Evolutionary conservation across 1,284 basidiomycete species (phyloP).

Genomic region (Cryptococcus sp.): DNA sequence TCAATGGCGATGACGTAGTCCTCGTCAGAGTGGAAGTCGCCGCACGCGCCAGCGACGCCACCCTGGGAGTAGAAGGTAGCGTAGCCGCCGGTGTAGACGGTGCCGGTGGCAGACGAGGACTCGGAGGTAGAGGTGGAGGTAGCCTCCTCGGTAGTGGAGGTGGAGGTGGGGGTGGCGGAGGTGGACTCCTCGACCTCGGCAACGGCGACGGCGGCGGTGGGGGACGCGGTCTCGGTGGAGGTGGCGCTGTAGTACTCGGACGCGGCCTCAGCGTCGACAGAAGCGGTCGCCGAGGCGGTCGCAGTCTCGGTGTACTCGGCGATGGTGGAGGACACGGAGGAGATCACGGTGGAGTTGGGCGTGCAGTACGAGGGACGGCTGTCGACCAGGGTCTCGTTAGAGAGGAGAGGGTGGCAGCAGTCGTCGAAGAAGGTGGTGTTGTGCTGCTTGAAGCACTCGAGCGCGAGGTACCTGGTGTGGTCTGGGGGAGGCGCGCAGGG

Average conservation of each 20-base stretch:
- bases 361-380: constrained; percentile 58
- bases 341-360: constrained; percentile 39
- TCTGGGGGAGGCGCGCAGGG: constrained; percentile 43
- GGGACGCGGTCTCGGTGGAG: constrained; percentile 16
- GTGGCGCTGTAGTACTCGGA: constrained; percentile 13
- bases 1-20: constrained; percentile 63
- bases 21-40: constrained; percentile 61
- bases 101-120: constrained; percentile 17
- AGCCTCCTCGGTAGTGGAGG: constrained; percentile 12
- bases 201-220: constrained; percentile 10
- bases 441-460: constrained; percentile 59
- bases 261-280: constrained; percentile 16
- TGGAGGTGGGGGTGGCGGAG: constrained; percentile 11
- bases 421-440: constrained; percentile 59
- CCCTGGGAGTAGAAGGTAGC: constrained; percentile 72
- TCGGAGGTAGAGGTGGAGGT: constrained; percentile 14
- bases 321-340: constrained; percentile 23
- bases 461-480: constrained; percentile 61
- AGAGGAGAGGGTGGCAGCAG: constrained; percentile 58
- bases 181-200: constrained; percentile 5
- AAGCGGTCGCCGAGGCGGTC: constrained; percentile 25
- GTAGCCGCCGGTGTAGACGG: constrained; percentile 33
- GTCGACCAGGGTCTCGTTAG: constrained; percentile 54
- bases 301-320: constrained; percentile 28
- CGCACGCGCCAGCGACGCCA: constrained; percentile 67